phyloP scores from a whole-genome alignment of 805 yeast genomes.

The Yarrowia divulgata region DNA sequence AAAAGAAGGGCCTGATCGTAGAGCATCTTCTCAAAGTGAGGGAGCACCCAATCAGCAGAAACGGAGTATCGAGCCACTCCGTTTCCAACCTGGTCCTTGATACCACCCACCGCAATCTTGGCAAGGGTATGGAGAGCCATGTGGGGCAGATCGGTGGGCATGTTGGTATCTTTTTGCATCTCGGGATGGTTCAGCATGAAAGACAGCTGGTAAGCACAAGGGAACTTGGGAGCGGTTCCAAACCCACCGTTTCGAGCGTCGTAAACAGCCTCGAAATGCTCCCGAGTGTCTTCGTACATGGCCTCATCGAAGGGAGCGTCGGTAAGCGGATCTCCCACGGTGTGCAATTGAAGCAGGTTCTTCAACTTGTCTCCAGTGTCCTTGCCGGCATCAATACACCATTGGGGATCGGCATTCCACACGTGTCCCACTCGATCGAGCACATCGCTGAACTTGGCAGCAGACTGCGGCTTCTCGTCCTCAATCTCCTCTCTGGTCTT shows the following conservation, averaged over 20 bases:
- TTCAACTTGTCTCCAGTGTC: constrained; percentile 44
- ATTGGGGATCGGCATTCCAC: constrained; percentile 48
- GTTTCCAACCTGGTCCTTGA: constrained; percentile 52
- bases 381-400: constrained; percentile 47
- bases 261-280: constrained; percentile 46
- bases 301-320: constrained; percentile 39
- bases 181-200: constrained; percentile 41
- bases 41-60: constrained; percentile 53
- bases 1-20: constrained; percentile 52
- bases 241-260: constrained; percentile 50
- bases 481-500: background rate
- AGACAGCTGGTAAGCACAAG: constrained; percentile 48
- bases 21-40: constrained; percentile 53
- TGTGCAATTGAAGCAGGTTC: constrained; percentile 45
- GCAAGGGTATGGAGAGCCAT: constrained; percentile 47
- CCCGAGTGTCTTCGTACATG: constrained; percentile 43
- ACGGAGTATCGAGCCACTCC: constrained; percentile 53
- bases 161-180: constrained; percentile 27
- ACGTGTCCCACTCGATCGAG: constrained; percentile 47
- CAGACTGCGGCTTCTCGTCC: constrained; percentile 32
- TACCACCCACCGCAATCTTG: constrained; percentile 50
- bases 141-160: constrained; percentile 42
- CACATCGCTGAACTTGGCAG: constrained; percentile 48
- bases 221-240: constrained; percentile 52
- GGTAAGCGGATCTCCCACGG: constrained; percentile 37